Evolutionary conservation across 164 flowering plant genomes (phyloP).

Genomic region (Chloranthus sessilifolius): DNA sequence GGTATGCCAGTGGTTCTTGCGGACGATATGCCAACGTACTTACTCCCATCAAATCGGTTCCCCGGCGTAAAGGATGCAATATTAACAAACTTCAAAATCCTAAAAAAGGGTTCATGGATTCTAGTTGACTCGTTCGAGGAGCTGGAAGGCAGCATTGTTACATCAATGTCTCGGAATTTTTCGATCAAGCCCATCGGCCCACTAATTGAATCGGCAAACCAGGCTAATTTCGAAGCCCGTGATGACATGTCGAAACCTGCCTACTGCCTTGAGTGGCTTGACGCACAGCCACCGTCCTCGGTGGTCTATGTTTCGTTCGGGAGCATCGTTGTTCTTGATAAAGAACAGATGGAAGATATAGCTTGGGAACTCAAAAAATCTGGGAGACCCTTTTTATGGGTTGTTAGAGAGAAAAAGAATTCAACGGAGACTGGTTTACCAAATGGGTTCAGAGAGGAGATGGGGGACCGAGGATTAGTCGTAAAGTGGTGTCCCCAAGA

Average conservation of each 20-base stretch:
- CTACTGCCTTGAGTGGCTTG: slow-evolving; percentile 43
- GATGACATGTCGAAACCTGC: slow-evolving; percentile 42
- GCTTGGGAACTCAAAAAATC: slow-evolving; percentile 44
- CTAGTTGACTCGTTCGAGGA: slow-evolving; percentile 61
- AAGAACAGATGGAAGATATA: slow-evolving; percentile 51
- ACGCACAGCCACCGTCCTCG: slow-evolving; percentile 32
- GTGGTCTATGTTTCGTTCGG: slow-evolving; percentile 69
- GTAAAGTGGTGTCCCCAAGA: slow-evolving; percentile 65
- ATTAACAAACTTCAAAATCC: slow-evolving; percentile 43
- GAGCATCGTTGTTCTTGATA: slow-evolving; percentile 28
- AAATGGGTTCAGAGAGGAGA: slow-evolving; percentile 37
- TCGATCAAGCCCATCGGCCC: slow-evolving; percentile 65
- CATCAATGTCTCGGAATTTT: slow-evolving; percentile 30
- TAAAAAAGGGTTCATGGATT: slow-evolving; percentile 45
- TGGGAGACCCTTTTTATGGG: slow-evolving; percentile 51
- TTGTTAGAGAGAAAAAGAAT: slow-evolving; percentile 30
- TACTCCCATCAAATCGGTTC: slow-evolving; percentile 43
- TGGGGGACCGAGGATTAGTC: slow-evolving; percentile 42
- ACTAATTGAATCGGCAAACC: slow-evolving; percentile 24
- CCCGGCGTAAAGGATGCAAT: slow-evolving; percentile 25
- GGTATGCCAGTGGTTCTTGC: slow-evolving; percentile 38
- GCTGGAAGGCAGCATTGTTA: slow-evolving; percentile 48
- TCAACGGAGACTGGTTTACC: slow-evolving; percentile 19
- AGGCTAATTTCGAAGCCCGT: slow-evolving; percentile 8
- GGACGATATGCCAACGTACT: slow-evolving; percentile 65